These are phyloP conservation scores for Trichoderma atroviride DNA, from an alignment of 2,329 filamentous ascomycete species.

Conservation along the genomic window DNA sequence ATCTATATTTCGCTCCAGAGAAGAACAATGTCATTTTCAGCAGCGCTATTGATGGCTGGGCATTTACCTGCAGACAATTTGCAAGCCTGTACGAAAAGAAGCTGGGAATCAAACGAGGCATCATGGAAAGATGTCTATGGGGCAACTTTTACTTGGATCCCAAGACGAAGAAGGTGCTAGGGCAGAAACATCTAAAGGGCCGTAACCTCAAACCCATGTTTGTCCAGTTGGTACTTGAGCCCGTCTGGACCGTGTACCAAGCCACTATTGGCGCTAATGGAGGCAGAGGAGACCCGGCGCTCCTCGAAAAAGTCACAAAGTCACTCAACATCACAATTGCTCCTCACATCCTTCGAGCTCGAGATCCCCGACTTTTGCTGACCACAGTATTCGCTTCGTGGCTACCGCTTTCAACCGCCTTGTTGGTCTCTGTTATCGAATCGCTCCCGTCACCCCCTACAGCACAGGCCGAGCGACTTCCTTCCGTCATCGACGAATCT, in stretches of 20 bases:
- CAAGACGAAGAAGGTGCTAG: slow-evolving; percentile 92
- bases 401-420: slow-evolving; percentile 88
- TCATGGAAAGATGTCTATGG: slow-evolving; percentile 94
- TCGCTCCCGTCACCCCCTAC: slow-evolving; percentile 80
- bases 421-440: slow-evolving; percentile 92
- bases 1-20: slow-evolving; percentile 96
- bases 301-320: slow-evolving; percentile 94
- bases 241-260: slow-evolving; percentile 93
- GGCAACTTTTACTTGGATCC: slow-evolving; percentile 95
- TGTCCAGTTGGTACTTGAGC: slow-evolving; percentile 92
- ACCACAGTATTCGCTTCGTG: slow-evolving; percentile 86
- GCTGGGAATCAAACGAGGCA: slow-evolving; percentile 84
- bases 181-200: slow-evolving; percentile 89
- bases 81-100: slow-evolving; percentile 94
- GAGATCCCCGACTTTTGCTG: slow-evolving; percentile 81
- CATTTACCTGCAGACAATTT: slow-evolving; percentile 94
- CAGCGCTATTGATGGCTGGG: slow-evolving; percentile 98
- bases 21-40: slow-evolving; percentile 99
- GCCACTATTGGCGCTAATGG: slow-evolving; percentile 82
- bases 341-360: slow-evolving; percentile 79
- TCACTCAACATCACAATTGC: slow-evolving; percentile 83
- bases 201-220: slow-evolving; percentile 94
- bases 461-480: slow-evolving; percentile 80
- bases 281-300: slow-evolving; percentile 77
- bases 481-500: slow-evolving; percentile 75